These are phyloP conservation scores for Fomes fomentarius DNA, from an alignment of 1,284 basidiomycete genomes.

Conservation along the genomic window DNA sequence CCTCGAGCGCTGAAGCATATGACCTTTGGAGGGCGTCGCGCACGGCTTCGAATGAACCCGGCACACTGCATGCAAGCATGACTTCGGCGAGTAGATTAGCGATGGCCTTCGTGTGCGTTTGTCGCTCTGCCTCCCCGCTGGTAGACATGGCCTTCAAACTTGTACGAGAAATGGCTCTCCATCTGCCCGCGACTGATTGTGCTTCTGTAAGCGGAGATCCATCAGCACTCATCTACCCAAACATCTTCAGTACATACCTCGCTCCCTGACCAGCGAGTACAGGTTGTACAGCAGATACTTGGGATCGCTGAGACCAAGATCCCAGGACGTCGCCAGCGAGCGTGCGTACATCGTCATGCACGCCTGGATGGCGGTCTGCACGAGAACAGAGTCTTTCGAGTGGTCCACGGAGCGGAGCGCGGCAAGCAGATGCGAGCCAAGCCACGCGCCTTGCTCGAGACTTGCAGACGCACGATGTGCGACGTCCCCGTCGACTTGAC, in stretches of 20 bases:
- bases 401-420: slow-evolving; percentile 39
- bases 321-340: slow-evolving; percentile 55
- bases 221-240: slow-evolving; percentile 24
- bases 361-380: slow-evolving; percentile 56
- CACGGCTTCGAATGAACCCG: slow-evolving; percentile 22
- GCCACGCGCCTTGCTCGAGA: slow-evolving; percentile 4
- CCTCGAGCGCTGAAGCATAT: slow-evolving; percentile 37
- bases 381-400: slow-evolving; percentile 38
- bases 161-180: slow-evolving; percentile 55
- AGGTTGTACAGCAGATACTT: slow-evolving; percentile 43
- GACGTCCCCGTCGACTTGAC: background rate
- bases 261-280: slow-evolving; percentile 47
- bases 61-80: slow-evolving; percentile 45
- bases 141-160: slow-evolving; percentile 38
- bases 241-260: slow-evolving; percentile 41
- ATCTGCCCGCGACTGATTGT: slow-evolving; percentile 54
- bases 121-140: slow-evolving; percentile 32
- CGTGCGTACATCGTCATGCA: slow-evolving; percentile 45
- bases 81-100: slow-evolving; percentile 46
- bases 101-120: slow-evolving; percentile 36
- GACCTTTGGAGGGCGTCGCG: slow-evolving; percentile 25
- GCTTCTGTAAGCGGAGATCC: slow-evolving; percentile 38
- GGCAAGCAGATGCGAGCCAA: slow-evolving; percentile 28
- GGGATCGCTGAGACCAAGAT: slow-evolving; percentile 44
- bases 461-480: slow-evolving; percentile 5